Percentiles rank a stretch among this genome's conserved stretches.
These are phyloP conservation scores for Kodamaea hsintzibuensis DNA, from an alignment of 805 yeast species.

Conservation along the genomic window DNA sequence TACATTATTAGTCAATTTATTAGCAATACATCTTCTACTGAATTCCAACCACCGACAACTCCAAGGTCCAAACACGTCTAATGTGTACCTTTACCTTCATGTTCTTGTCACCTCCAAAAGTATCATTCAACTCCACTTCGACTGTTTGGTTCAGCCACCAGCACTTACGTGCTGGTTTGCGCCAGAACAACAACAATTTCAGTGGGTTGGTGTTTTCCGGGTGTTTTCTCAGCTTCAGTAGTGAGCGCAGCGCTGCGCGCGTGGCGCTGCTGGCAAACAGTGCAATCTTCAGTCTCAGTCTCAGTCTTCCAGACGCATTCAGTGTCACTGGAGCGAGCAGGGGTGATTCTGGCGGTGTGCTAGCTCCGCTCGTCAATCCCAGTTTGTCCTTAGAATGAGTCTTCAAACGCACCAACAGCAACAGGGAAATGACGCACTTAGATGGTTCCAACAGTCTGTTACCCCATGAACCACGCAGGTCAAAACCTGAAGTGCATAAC, in stretches of 20 bases:
- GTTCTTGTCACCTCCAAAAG: conserved; percentile 22
- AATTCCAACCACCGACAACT: conserved; percentile 85
- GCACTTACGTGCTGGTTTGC: conserved; percentile 97
- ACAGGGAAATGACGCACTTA: conserved; percentile 82
- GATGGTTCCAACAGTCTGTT: conserved; percentile 84
- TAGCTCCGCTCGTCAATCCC: conserved; percentile 16
- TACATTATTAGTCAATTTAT: neutral
- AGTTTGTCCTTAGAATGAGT: conserved; percentile 23
- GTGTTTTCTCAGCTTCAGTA: conserved; percentile 48
- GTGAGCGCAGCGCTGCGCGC: conserved; percentile 58
- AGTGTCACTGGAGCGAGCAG: conserved; percentile 40
- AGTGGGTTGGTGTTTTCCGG: conserved; percentile 42
- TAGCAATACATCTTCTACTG: conserved; percentile 36
- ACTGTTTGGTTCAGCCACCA: conserved; percentile 86
- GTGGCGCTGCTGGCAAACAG: conserved; percentile 53
- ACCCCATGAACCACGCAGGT: conserved; percentile 75
- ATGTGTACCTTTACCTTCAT: conserved; percentile 68
- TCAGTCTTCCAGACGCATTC: conserved; percentile 38
- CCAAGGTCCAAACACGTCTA: conserved; percentile 96
- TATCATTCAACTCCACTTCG: conserved; percentile 41
- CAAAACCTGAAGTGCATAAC: conserved; percentile 89
- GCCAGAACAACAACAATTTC: conserved; percentile 88
- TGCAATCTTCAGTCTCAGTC: conserved; percentile 56
- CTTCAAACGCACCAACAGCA: conserved; percentile 67
- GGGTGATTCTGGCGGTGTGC: conserved; percentile 46